Evolutionary conservation across 2,329 filamentous ascomycete species (phyloP), one percentile per base, ranked within the genome.

Genomic region (Trichoderma gracile): DNA sequence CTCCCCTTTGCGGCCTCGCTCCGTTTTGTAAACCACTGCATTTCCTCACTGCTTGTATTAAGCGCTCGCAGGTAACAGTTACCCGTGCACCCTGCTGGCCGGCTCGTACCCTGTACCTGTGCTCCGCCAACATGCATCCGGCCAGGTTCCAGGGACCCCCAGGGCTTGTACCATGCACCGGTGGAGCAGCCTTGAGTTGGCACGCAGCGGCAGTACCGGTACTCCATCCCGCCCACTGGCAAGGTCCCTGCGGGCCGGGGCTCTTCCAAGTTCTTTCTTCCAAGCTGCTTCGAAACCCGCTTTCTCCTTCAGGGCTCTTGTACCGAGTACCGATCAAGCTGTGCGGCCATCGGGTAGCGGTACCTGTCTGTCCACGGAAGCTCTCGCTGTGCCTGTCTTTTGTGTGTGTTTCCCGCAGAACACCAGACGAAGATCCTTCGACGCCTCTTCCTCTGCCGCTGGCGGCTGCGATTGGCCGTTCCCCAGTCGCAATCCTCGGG

Each of bases 191-290:
- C 47, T 17, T 62, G 40, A 17, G 59, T 42, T 62, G 49, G 59
- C 59, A 62, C 46, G 46, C 46, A 53, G 47, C 47, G 25, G 58
- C 47, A 47, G 58, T 61, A 61, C 58, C 47, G 47, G 47, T 53
- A 53, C 47, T 50, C 58, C 58, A 45, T 52, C 55, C 33, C 12
- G 19, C 30, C 15, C 55, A 10, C 15, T 58, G 55, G 42, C 25
- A 42, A 58, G 55, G 55, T 23, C 42, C 33, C 19, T 52, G 49
- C n/a, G 55, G 42, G 33, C 33, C 33, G 14, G 33, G 33, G 33
- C 5, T 38, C 33, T 38, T 38, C 33, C 33, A 38, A 38, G 33
- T 14, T 14, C 33, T 38, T 14, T 10, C 33, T 38, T 38, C 33
- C 33, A 38, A 38, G 33, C 10, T 14, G 33, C 33, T 38, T 38